A percentile compares a stretch with the other conserved stretches of the same genome.
phyloP scores from a whole-genome alignment of 2,329 filamentous ascomycete species.

The Pseudogymnoascus sp. region DNA sequence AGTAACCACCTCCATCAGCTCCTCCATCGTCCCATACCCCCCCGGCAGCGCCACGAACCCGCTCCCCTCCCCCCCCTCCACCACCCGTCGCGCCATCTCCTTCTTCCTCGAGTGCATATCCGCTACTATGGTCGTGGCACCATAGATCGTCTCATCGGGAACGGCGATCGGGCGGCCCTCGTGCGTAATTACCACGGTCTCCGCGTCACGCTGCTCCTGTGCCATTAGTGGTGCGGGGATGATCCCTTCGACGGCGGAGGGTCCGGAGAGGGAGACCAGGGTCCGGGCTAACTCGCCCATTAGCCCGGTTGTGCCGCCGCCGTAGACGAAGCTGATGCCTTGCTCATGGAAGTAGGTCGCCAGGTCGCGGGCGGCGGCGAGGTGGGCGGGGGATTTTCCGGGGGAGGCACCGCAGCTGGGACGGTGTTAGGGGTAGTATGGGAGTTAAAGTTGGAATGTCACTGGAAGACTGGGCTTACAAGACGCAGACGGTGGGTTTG shows the following conservation, averaged over 20 bases:
- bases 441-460: not conserved
- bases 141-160: constrained; percentile 45
- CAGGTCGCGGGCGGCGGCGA: constrained; percentile 67
- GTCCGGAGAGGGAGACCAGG: constrained; percentile 70
- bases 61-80: constrained; percentile 67
- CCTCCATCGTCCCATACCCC: constrained; percentile 87
- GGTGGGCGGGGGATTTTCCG: constrained; percentile 62
- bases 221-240: constrained; percentile 76
- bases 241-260: constrained; percentile 74
- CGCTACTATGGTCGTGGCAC: constrained; percentile 72
- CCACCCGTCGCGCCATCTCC: constrained; percentile 69
- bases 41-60: constrained; percentile 82
- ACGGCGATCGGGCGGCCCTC: constrained; percentile 36
- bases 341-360: constrained; percentile 64
- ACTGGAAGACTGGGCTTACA: not conserved
- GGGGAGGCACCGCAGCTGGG: constrained; percentile 65
- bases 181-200: constrained; percentile 40
- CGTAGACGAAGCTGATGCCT: constrained; percentile 49
- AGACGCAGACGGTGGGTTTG: constrained; percentile 1
- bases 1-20: constrained; percentile 77
- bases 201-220: constrained; percentile 35
- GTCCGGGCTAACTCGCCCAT: constrained; percentile 88
- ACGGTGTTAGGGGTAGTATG: not conserved
- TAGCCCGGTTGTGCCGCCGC: constrained; percentile 83
- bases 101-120: constrained; percentile 94